phyloP scores from a whole-genome alignment of 176 grass and related monocot species.

The Chloris gayana region DNA sequence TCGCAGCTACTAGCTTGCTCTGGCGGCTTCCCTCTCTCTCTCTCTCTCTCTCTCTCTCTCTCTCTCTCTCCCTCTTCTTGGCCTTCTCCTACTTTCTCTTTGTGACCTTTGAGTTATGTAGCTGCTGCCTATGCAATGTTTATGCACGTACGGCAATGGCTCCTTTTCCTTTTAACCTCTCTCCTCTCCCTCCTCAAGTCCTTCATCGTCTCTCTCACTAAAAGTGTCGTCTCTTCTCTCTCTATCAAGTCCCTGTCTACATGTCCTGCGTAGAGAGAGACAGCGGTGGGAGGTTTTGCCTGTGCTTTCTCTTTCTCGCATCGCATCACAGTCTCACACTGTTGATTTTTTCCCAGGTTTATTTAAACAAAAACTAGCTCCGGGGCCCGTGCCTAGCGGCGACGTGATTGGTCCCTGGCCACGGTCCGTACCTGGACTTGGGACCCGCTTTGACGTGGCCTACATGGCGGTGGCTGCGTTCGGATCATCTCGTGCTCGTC shows the following conservation, averaged over 20 bases:
- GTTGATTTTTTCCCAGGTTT: neutral
- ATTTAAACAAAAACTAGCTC: neutral
- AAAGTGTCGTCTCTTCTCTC: neutral
- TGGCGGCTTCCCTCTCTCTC: neutral
- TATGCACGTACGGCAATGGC: slow-evolving; percentile 17
- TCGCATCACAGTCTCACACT: neutral
- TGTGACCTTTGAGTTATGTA: slow-evolving; percentile 5
- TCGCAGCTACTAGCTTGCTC: neutral
- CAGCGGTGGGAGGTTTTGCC: neutral
- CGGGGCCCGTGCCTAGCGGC: neutral
- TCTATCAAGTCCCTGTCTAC: neutral
- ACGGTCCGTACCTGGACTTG: no score
- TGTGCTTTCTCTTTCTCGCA: neutral
- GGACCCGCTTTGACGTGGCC: neutral
- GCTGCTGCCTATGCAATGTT: neutral
- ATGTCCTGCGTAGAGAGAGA: neutral
- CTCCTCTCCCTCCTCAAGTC: neutral
- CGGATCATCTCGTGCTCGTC: neutral
- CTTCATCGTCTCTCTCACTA: neutral
- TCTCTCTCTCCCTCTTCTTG: neutral
- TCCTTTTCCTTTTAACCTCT: slow-evolving; percentile 15
- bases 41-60: neutral
- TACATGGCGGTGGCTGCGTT: neutral
- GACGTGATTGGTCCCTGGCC: slow-evolving; percentile 31
- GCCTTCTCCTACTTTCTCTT: neutral